Conservation (phyloP, 768 basidiomycete genomes). For the Lentinus brumalis region DNA sequence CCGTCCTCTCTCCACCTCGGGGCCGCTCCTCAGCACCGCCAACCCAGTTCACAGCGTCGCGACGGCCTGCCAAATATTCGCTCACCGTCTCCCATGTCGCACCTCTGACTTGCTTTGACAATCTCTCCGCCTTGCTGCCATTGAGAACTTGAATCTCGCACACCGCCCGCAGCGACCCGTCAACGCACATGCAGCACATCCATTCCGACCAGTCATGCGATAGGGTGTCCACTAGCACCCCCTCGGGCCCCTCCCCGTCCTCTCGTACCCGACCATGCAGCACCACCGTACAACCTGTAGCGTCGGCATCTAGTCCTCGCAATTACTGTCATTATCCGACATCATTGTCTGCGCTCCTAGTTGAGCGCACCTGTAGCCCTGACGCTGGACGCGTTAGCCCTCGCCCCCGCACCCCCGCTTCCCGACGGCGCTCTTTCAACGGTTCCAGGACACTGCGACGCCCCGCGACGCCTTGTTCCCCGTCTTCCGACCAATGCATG, state of each 20-base stretch:
- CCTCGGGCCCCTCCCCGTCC: background rate
- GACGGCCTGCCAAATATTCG: background rate
- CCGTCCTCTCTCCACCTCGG: conserved; percentile 9
- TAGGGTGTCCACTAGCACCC: background rate
- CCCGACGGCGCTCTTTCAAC: background rate
- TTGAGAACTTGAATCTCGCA: no score
- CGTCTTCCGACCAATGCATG: background rate
- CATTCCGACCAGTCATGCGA: conserved; percentile 4
- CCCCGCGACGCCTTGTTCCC: background rate
- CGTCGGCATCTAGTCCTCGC: conserved; percentile 4
- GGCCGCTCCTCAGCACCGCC: conserved; percentile 8
- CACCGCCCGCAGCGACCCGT: conserved; percentile 3
- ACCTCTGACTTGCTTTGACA: background rate
- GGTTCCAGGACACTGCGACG: background rate
- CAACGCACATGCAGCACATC: background rate
- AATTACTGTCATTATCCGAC: conserved; percentile 5
- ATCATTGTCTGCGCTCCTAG: conserved; percentile 2
- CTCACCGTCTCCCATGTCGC: conserved; percentile 7
- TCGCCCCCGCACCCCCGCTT: background rate
- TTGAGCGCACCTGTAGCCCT: background rate
- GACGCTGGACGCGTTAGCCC: conserved; percentile 18
- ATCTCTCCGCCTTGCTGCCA: background rate
- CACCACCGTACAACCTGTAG: background rate
- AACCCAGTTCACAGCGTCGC: background rate
- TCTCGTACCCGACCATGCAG: background rate